Evolutionary conservation across 2,329 filamentous ascomycete genomes (phyloP), one percentile per base, ranked within the genome.

Genomic region (Fusarium pseudonygamai): DNA sequence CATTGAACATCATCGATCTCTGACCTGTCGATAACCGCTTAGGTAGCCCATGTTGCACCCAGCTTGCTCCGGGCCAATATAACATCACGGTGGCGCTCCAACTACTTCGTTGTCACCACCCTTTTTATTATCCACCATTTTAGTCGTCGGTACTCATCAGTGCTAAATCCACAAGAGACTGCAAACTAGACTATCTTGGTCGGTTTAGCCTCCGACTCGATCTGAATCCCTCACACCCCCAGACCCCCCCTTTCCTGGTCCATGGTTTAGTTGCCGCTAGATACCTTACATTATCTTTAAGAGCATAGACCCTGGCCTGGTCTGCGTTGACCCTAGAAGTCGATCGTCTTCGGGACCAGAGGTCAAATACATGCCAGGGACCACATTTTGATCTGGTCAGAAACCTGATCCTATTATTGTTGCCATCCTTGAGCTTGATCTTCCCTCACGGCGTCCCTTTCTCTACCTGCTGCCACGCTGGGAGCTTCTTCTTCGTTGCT

Each of bases 251-350:
- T 69, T 66, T 73, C 74, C 73, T 71, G 66, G 73, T 60, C 69
- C 67, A 67, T 66, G 64, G 62, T 62, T 71, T 78, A 77, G 76
- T 62, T 78, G 73, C 76, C 75, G 76, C 69, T 74, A 65, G 73
- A 73, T 56, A 65, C 60, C 64, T 65, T 75, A 74, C 53, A 70
- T 59, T 75, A 74, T 77, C 73, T 75, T 69, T 57, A 64, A 71
- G 73, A 67, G 75, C 56, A 67, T 61, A 67, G 61, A 73, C 71
- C 73, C 70, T 77, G 74, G 76, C 71, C 67, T 77, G 75, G 76
- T 60, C 70, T 64, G 47, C 66, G 56, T 57, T 65, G 57, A 62
- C 67, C 67, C 75, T 75, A 74, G 64, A 70, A 76, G 76, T 68
- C 72, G 76, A 78, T 78, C 76, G 67, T 62, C 53, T 64, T 67